phyloP scores from a whole-genome alignment of 345 rosid species.

The Carallia pectinifolia region DNA sequence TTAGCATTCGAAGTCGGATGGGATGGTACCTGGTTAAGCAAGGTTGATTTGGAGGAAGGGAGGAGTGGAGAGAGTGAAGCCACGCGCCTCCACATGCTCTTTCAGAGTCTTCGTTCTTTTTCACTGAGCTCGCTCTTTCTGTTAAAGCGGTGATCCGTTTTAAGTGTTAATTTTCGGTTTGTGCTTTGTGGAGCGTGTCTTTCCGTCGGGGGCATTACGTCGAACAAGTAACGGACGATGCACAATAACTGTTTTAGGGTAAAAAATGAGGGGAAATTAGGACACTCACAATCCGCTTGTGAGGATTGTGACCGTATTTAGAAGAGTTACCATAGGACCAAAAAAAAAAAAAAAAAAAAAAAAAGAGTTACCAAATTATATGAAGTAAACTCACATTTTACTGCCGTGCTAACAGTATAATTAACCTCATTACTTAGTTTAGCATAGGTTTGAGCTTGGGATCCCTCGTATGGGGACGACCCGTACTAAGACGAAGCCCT shows the following conservation, averaged over 20 bases:
- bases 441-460: too few species aligned
- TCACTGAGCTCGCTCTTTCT: neutral
- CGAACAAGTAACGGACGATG: slow-evolving; percentile 31
- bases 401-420: too few species aligned
- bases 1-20: neutral
- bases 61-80: slow-evolving; percentile 55
- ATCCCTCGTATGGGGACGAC: too few species aligned
- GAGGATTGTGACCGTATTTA: too few species aligned
- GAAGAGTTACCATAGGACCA: too few species aligned
- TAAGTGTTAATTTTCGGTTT: slow-evolving; percentile 4
- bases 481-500: too few species aligned
- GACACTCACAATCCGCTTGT: too few species aligned
- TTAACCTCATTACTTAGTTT: too few species aligned
- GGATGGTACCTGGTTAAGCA: slow-evolving; percentile 40
- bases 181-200: neutral
- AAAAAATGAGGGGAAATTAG: too few species aligned
- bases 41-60: slow-evolving; percentile 44
- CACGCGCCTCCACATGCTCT: slow-evolving; percentile 75
- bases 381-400: too few species aligned
- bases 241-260: neutral
- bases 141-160: neutral
- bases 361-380: too few species aligned
- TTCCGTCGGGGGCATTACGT: slow-evolving; percentile 34
- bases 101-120: neutral
- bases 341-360: too few species aligned